A percentile compares a stretch with the other conserved stretches of the same genome.
These are phyloP conservation scores for Phytophthora podocarpi DNA, from an alignment of 352 stramenopile species.

Conservation along the genomic window DNA sequence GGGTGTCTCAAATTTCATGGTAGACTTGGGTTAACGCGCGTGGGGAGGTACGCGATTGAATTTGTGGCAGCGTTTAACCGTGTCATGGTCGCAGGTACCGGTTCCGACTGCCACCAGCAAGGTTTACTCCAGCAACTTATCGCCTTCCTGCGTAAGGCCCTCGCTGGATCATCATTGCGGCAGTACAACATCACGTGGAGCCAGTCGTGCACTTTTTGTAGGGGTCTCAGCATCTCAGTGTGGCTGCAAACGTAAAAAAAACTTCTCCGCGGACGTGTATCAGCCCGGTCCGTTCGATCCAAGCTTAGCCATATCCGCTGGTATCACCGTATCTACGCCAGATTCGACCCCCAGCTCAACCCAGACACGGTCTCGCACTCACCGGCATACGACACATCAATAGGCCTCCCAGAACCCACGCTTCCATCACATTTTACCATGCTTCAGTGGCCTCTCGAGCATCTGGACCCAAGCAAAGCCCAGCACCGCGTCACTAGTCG, in stretches of 20 bases:
- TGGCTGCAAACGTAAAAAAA: neutral
- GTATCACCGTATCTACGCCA: neutral
- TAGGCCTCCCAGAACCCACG: neutral
- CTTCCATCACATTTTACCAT: neutral
- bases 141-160: neutral
- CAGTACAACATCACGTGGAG: neutral
- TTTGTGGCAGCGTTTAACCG: neutral
- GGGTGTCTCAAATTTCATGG: neutral
- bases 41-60: neutral
- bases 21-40: neutral
- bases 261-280: no score
- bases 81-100: neutral
- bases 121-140: neutral
- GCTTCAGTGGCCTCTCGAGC: neutral
- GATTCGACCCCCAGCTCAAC: neutral
- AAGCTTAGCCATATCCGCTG: slow-evolving; percentile 5
- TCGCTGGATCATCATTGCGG: neutral
- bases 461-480: neutral
- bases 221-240: neutral
- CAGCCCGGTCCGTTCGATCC: neutral
- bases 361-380: neutral
- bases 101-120: neutral
- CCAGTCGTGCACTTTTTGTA: neutral
- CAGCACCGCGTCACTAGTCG: neutral
- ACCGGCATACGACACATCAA: neutral